Evolutionary conservation across 495 filamentous ascomycete genomes (phyloP), one percentile per base, ranked within the genome.

Genomic region (Podospora conica): DNA sequence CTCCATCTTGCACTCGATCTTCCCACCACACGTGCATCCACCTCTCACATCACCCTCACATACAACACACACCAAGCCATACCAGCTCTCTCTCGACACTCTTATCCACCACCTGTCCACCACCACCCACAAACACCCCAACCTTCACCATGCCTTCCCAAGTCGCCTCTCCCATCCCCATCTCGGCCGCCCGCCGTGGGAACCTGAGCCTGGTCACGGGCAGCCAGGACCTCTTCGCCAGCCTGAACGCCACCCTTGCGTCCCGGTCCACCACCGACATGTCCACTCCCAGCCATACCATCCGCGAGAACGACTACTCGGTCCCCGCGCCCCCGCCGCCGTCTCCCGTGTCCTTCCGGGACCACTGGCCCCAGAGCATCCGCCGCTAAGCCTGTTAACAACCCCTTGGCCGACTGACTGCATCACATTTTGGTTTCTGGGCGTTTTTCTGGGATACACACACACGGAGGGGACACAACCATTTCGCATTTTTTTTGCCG

Each of bases 261-360:
- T 76, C 76, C 64, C 75, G 79, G 66, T 68, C 69, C 64, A 70
- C 65, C 18, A 48, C 40, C 73, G 68, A 75, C 65, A 71, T 72
- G n/a, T 54, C 70, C 33, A 74, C 79, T 0, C 79, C 81, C 15
- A 75, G 76, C 65, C 80, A 76, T 70, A 67, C 74, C 62, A 81
- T 82, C 70, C 77, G 76, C 66, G 80, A 83, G 72, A 69, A 76
- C 55, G 81, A 82, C 71, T 83, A 80, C 75, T 74, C 78, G 31
- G 81, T 82, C 22, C 81, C 81, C 53, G 80, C 80, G 12, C 79
- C 81, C 1, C 81, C 81, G 21, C 81, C 81, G 27, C 81, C 81
- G 8, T 80, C 78, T 66, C 81, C 81, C 25, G 78, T 83, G 64
- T 77, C 78, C 72, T 82, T 80, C 68, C 75, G 76, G 29, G 77